phyloP scores from a whole-genome alignment of 2,329 filamentous ascomycete genomes.

The Colletotrichum sp. region DNA sequence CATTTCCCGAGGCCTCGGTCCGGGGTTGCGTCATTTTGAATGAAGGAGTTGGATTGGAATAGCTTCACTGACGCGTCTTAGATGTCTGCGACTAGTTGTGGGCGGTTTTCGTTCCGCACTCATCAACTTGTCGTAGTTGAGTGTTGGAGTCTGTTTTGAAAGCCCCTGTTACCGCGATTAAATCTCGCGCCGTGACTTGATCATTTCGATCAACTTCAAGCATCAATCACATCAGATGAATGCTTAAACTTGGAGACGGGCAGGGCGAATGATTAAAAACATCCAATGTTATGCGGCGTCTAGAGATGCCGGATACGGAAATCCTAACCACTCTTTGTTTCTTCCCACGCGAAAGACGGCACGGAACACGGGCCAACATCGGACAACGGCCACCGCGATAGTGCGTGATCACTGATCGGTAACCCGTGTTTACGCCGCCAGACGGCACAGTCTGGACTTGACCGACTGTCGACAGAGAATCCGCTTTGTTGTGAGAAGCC shows the following conservation, averaged over 20 bases:
- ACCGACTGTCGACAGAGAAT: not conserved
- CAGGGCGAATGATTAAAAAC: not conserved
- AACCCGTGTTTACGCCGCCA: not conserved
- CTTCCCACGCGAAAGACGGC: not conserved
- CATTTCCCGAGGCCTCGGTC: not conserved
- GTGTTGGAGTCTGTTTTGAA: not conserved
- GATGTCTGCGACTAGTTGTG: not conserved
- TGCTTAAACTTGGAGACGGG: not conserved
- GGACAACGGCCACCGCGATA: not conserved
- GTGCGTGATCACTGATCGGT: not conserved
- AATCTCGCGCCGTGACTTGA: not conserved
- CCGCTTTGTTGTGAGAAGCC: not conserved
- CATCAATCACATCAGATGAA: not conserved
- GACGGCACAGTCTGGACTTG: not conserved
- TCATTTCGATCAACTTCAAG: not conserved
- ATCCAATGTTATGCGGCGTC: not conserved
- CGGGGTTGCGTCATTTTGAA: not conserved
- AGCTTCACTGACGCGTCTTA: not conserved
- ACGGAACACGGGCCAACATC: not conserved
- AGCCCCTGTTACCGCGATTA: not conserved
- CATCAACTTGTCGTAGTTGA: not conserved
- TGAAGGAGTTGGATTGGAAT: not conserved
- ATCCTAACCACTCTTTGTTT: not conserved
- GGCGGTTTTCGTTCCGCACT: not conserved
- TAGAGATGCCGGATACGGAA: not conserved